Conservation (phyloP, 2,329 filamentous ascomycete species). For the Xylariomycetidae sp. region DNA sequence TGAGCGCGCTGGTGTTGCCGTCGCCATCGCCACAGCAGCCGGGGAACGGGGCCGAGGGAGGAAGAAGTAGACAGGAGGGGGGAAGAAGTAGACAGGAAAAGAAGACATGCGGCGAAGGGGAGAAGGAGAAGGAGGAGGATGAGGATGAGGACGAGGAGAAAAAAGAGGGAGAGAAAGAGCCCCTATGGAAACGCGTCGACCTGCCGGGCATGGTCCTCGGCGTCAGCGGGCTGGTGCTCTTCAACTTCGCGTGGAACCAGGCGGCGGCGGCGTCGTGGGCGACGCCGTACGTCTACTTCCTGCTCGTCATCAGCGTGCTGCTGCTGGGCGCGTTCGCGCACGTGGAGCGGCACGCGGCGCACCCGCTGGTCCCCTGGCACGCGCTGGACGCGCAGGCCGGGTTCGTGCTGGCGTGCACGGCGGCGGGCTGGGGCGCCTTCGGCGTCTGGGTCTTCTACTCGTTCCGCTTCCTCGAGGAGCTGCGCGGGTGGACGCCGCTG, state of each 20-base stretch:
- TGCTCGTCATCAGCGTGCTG: conserved; percentile 47
- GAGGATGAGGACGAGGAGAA: too few relatives aligned
- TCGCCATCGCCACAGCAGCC: conserved; percentile 15
- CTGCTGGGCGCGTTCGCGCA: conserved; percentile 46
- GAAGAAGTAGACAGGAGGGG: too few relatives aligned
- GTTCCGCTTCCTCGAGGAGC: conserved; percentile 33
- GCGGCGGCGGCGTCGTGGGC: conserved; percentile 49
- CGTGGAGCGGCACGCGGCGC: conserved; percentile 39
- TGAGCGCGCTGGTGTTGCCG: conserved; percentile 19
- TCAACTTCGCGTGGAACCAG: conserved; percentile 59
- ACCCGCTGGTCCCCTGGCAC: conserved; percentile 48
- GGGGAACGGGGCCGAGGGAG: conserved; percentile 8
- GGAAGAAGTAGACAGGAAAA: too few relatives aligned
- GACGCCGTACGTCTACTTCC: conserved; percentile 43
- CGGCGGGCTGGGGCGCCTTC: conserved; percentile 38
- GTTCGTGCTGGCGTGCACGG: conserved; percentile 45
- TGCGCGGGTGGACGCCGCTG: conserved; percentile 28
- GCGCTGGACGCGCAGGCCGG: conserved; percentile 40
- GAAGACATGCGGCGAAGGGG: too few relatives aligned
- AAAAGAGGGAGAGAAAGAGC: too few relatives aligned
- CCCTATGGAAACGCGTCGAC: too few relatives aligned
- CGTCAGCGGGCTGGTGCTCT: conserved; percentile 45
- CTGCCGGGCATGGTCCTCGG: conserved; percentile 30
- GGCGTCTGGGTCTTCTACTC: conserved; percentile 39
- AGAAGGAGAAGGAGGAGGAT: conserved; percentile 10